A percentile compares a stretch with the other conserved stretches of the same genome.
These are phyloP conservation scores for Thecaphora thlaspeos DNA, from an alignment of 1,284 basidiomycete species.

Conservation along the genomic window DNA sequence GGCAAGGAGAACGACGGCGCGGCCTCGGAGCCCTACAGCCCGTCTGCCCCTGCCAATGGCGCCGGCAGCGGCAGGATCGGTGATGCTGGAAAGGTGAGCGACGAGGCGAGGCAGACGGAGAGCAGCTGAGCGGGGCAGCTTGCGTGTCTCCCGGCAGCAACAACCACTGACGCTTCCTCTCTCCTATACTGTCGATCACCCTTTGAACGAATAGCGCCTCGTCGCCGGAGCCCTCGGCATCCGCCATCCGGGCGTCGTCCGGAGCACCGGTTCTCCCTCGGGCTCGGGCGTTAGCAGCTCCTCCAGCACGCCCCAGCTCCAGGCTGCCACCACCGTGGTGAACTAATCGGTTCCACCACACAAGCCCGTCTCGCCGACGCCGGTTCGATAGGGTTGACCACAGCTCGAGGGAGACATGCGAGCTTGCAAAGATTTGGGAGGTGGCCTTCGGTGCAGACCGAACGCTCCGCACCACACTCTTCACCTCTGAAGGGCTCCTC, in stretches of 20 bases:
- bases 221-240: neutral
- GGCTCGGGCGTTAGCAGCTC: neutral
- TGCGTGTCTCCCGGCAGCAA: too few relatives aligned
- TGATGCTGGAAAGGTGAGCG: slow-evolving; percentile 3
- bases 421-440: too few relatives aligned
- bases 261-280: neutral
- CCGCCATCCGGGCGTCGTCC: neutral
- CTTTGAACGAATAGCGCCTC: too few relatives aligned
- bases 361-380: too few relatives aligned
- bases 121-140: neutral
- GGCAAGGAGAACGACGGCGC: neutral
- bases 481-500: too few relatives aligned
- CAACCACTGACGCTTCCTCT: too few relatives aligned
- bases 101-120: neutral
- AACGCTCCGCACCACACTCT: too few relatives aligned
- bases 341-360: neutral
- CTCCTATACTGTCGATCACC: too few relatives aligned
- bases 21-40: neutral
- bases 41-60: neutral
- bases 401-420: too few relatives aligned
- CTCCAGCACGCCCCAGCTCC: neutral
- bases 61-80: slow-evolving; percentile 1
- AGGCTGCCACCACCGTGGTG: neutral
- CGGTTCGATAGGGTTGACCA: too few relatives aligned
- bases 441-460: too few relatives aligned